These are phyloP conservation scores for Fusarium sp. DNA, from an alignment of 2,329 filamentous ascomycete genomes.

Conservation along the genomic window DNA sequence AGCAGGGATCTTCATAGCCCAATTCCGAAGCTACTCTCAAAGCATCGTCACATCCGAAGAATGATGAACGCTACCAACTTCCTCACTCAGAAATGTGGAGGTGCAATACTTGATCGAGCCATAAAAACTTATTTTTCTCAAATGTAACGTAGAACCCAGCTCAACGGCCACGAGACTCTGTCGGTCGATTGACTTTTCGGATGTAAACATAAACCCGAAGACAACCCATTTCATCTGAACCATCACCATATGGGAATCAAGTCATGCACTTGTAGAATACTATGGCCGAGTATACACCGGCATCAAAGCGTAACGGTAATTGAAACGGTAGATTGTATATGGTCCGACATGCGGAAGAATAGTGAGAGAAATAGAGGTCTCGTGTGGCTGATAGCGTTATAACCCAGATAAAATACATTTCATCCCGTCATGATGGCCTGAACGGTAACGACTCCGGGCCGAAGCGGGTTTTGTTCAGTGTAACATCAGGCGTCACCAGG, in stretches of 20 bases:
- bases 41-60: background rate
- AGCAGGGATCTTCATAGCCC: slow-evolving; percentile 1
- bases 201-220: slow-evolving; percentile 6
- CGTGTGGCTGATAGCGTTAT: background rate
- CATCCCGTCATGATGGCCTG: slow-evolving; percentile 8
- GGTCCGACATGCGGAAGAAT: background rate
- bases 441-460: background rate
- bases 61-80: background rate
- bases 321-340: slow-evolving; percentile 1
- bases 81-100: slow-evolving; percentile 26
- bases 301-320: slow-evolving; percentile 3
- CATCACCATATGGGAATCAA: background rate
- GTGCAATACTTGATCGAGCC: background rate
- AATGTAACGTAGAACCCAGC: slow-evolving; percentile 14
- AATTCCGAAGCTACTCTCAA: background rate
- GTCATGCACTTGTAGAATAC: background rate
- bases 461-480: background rate
- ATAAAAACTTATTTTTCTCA: background rate
- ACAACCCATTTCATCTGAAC: background rate
- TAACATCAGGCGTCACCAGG: slow-evolving; percentile 21
- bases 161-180: slow-evolving; percentile 12
- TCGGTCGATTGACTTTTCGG: slow-evolving; percentile 16
- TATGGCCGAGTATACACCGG: slow-evolving; percentile 16
- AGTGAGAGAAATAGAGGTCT: background rate
- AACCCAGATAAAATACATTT: background rate